Evolutionary conservation across 2,329 filamentous ascomycete genomes (phyloP).

Genomic region (Lecanicillium sp.): DNA sequence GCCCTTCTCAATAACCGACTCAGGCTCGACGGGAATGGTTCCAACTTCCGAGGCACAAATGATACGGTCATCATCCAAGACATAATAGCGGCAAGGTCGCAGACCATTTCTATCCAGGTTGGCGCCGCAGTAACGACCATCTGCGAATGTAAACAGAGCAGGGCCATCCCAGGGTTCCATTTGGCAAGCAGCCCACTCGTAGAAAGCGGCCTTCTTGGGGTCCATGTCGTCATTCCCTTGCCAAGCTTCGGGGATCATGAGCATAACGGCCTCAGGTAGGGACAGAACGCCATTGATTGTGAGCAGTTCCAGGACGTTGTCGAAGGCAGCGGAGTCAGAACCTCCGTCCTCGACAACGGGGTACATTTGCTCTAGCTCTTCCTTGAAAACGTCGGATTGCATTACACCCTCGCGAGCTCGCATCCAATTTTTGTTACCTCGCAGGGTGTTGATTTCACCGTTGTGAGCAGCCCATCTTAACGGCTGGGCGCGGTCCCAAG

Average conservation of each 20-base stretch:
- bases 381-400: constrained; percentile 85
- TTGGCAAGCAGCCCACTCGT: constrained; percentile 96
- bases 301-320: constrained; percentile 89
- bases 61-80: constrained; percentile 93
- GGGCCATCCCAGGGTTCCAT: constrained; percentile 99
- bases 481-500: constrained; percentile 95
- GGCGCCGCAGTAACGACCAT: constrained; percentile 92
- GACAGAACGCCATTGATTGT: constrained; percentile 95
- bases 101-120: constrained; percentile 95
- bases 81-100: constrained; percentile 91
- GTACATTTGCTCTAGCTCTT: constrained; percentile 83
- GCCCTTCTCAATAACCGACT: constrained; percentile 85
- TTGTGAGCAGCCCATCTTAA: constrained; percentile 96
- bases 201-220: constrained; percentile 91
- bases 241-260: constrained; percentile 98
- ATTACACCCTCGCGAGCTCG: constrained; percentile 90
- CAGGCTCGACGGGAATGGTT: constrained; percentile 84
- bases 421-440: constrained; percentile 99
- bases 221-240: constrained; percentile 90
- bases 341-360: constrained; percentile 95
- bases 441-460: constrained; percentile 94
- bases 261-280: constrained; percentile 91
- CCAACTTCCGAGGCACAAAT: constrained; percentile 96
- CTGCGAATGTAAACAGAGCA: constrained; percentile 92
- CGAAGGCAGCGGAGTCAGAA: constrained; percentile 93